Conservation (phyloP, 805 yeast species). For the Ogataea pilisensis region DNA sequence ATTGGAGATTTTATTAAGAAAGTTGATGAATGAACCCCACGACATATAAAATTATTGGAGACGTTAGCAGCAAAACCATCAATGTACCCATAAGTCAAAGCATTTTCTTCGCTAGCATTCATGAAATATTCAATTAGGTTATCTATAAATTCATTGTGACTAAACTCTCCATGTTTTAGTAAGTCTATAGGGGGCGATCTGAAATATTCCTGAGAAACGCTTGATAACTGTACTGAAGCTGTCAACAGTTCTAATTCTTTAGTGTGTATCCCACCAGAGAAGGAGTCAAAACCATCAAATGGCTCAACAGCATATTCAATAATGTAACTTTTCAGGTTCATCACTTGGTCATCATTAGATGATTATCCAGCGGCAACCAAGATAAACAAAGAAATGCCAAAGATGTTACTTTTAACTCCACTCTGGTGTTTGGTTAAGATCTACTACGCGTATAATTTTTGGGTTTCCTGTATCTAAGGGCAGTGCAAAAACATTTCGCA, state of each 20-base stretch:
- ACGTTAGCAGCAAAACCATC: slow-evolving; percentile 29
- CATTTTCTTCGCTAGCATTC: slow-evolving; percentile 31
- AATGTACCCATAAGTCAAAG: slow-evolving; percentile 40
- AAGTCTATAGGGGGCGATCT: neutral
- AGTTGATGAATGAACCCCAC: slow-evolving; percentile 35
- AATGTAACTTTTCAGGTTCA: slow-evolving; percentile 13
- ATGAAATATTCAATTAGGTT: slow-evolving; percentile 33
- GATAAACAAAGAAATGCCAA: too few relatives aligned
- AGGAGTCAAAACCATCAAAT: slow-evolving; percentile 1
- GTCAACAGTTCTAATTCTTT: slow-evolving; percentile 2
- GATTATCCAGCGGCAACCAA: too few relatives aligned
- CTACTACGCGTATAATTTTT: too few relatives aligned
- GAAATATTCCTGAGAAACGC: neutral
- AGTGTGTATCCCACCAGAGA: slow-evolving; percentile 2
- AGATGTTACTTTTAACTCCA: too few relatives aligned
- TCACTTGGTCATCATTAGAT: neutral
- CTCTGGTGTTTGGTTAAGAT: too few relatives aligned
- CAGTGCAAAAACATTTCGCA: too few relatives aligned
- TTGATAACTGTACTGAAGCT: neutral
- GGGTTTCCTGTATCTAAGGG: too few relatives aligned
- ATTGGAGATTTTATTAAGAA: slow-evolving; percentile 36
- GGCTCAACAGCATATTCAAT: neutral
- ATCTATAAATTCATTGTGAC: slow-evolving; percentile 39
- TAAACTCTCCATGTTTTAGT: neutral
- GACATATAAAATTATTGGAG: slow-evolving; percentile 28